phyloP scores from a whole-genome alignment of 1,284 basidiomycete species.

The Papiliotrema nemorosa region DNA sequence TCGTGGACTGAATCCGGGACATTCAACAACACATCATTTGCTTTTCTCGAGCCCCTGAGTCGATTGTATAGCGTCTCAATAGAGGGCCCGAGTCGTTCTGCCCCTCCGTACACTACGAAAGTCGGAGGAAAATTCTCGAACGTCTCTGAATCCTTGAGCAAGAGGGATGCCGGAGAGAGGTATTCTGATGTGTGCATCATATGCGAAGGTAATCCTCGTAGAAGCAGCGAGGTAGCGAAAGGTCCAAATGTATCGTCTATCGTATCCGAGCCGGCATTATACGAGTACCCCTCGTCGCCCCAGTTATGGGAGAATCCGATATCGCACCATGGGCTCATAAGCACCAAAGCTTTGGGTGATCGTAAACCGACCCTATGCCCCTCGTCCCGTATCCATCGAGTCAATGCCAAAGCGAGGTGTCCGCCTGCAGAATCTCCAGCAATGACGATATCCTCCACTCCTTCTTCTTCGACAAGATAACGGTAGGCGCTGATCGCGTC shows the following conservation, averaged over 20 bases:
- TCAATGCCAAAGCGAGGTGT: constrained; percentile 59
- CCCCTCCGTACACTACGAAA: constrained; percentile 39
- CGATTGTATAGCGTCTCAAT: constrained; percentile 32
- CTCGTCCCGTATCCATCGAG: constrained; percentile 36
- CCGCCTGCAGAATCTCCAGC: constrained; percentile 69
- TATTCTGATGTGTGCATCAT: constrained; percentile 35
- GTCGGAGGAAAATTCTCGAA: constrained; percentile 38
- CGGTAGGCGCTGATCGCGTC: constrained; percentile 62
- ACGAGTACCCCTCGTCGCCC: constrained; percentile 24
- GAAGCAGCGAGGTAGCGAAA: constrained; percentile 39
- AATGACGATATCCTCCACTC: constrained; percentile 59
- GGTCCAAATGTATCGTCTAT: constrained; percentile 45
- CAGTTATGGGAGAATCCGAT: constrained; percentile 47
- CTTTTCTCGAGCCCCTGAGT: constrained; percentile 19
- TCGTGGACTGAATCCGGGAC: constrained; percentile 40
- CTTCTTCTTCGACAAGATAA: constrained; percentile 56
- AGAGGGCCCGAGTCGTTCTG: constrained; percentile 37
- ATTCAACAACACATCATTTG: constrained; percentile 21
- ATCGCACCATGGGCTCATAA: constrained; percentile 61
- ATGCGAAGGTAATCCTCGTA: constrained; percentile 30
- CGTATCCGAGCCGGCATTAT: constrained; percentile 35
- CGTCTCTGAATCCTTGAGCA: constrained; percentile 17
- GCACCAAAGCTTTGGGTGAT: constrained; percentile 55
- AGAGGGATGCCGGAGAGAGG: constrained; percentile 36
- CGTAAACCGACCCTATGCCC: constrained; percentile 22